Evolutionary conservation across 164 flowering plant genomes (phyloP).

Genomic region (Tinospora cordifolia): DNA sequence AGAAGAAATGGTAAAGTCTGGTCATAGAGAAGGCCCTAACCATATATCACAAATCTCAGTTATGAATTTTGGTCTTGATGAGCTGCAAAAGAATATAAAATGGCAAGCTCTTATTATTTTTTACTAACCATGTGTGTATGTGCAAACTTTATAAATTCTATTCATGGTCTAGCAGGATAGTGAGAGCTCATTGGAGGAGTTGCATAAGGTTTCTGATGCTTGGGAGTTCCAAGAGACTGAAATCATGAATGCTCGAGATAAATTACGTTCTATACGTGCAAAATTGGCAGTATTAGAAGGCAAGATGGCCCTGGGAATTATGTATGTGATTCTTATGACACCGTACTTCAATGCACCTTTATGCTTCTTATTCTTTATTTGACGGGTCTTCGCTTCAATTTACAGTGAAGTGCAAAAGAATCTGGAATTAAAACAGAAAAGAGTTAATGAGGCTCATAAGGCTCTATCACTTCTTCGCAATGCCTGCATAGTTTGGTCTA

Average conservation of each 20-base stretch:
- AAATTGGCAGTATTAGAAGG: slow-evolving; percentile 76
- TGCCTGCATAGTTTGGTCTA: slow-evolving; percentile 65
- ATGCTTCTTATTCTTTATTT: slow-evolving; percentile 8
- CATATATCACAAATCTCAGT: neutral
- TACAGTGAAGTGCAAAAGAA: slow-evolving; percentile 68
- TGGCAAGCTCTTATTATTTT: neutral
- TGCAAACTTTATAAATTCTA: neutral
- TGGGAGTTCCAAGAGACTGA: slow-evolving; percentile 85
- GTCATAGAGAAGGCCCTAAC: neutral
- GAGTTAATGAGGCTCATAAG: slow-evolving; percentile 49
- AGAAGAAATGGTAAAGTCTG: neutral
- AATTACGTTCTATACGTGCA: slow-evolving; percentile 65
- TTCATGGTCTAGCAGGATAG: slow-evolving; percentile 32
- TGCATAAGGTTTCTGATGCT: slow-evolving; percentile 63
- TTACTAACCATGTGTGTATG: neutral
- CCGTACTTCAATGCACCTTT: slow-evolving; percentile 1
- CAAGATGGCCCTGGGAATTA: slow-evolving; percentile 63
- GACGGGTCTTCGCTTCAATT: slow-evolving; percentile 3
- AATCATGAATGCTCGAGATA: slow-evolving; percentile 54
- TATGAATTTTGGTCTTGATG: neutral
- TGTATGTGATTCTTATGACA: slow-evolving; percentile 33
- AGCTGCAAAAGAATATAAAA: neutral
- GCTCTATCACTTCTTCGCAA: slow-evolving; percentile 52
- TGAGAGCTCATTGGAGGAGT: slow-evolving; percentile 35
- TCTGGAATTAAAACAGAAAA: slow-evolving; percentile 55